Evolutionary conservation across 169 alveolate genomes (phyloP), one percentile per base, ranked within the genome.

Genomic region (Neospora caninum): DNA sequence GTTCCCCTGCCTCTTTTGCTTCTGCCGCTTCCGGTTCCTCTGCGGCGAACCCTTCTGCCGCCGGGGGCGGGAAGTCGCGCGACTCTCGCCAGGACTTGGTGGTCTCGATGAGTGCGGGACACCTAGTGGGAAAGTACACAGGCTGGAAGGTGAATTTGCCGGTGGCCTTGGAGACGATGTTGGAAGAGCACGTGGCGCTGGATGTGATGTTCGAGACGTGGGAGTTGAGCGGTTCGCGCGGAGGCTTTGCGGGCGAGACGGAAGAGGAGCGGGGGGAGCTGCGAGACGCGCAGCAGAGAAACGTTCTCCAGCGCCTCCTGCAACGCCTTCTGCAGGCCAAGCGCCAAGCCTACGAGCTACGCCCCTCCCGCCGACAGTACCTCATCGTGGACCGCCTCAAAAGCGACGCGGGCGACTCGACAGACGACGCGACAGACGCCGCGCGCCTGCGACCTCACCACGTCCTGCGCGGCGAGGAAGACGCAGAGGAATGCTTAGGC

Each of bases 81-180:
- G 89, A 82, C 22, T 10, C 89, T 64, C n/a, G 64, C 4, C 89
- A 82, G 64, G 43, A 82, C 39, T 36, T 82, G 89, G 43, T 38
- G 34, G 64, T 82, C 39, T 41, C 89, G 20, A 36, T 31, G 41
- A 39, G 41, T 9, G 89, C 39, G 41, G 89, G 89, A 4, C 0
- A 29, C 22, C 16, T 82, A 4, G 67, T 42, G 64, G 89, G 89
- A 25, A 82, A 82, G 89, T 41, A 41, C 64, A 41, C 89, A 25
- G 89, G 89, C 22, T 82, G 89, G 89, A 82, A 82, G 64, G 39
- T 82, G 54, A 41, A 42, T 31, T 29, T 82, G 69, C 89, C 89
- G 31, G 89, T 82, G 34, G 89, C 89, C 9, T 29, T 82, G 54
- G 69, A 38, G 41, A 42, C 89, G 69, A 82, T 82, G 89, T 67